phyloP scores from a whole-genome alignment of 768 basidiomycete species.

The Collybia sp. region DNA sequence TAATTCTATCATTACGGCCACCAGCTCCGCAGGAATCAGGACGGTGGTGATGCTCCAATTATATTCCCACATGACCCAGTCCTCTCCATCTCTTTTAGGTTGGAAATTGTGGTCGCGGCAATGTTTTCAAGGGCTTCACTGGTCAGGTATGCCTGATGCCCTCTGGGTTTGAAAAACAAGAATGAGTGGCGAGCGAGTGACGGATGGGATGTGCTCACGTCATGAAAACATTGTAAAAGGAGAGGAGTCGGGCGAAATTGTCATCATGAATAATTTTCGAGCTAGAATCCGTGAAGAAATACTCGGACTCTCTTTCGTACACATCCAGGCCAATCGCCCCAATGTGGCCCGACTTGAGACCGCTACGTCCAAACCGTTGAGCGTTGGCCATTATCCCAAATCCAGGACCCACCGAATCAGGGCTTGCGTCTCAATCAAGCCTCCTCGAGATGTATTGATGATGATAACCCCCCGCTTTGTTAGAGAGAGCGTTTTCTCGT shows the following conservation, averaged over 20 bases:
- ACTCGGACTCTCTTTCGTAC: slow-evolving; percentile 34
- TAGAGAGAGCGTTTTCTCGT: slow-evolving; percentile 28
- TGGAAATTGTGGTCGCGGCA: slow-evolving; percentile 33
- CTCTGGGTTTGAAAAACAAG: slow-evolving; percentile 16
- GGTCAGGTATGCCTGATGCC: slow-evolving; percentile 40
- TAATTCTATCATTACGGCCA: too few species aligned
- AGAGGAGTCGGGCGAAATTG: slow-evolving; percentile 36
- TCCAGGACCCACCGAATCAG: slow-evolving; percentile 28
- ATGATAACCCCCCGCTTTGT: slow-evolving; percentile 36
- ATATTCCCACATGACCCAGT: slow-evolving; percentile 27
- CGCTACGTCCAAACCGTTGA: slow-evolving; percentile 12
- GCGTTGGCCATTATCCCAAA: too few species aligned
- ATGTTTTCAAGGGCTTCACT: slow-evolving; percentile 34
- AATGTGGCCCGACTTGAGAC: slow-evolving; percentile 32
- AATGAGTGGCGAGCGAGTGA: background rate
- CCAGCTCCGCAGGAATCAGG: too few species aligned
- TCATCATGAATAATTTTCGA: slow-evolving; percentile 40
- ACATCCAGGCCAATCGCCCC: slow-evolving; percentile 40
- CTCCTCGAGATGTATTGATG: slow-evolving; percentile 40
- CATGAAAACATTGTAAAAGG: slow-evolving; percentile 43
- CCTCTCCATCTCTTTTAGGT: slow-evolving; percentile 24
- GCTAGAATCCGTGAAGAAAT: slow-evolving; percentile 40
- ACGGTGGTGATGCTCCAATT: slow-evolving; percentile 5
- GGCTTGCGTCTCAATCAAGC: slow-evolving; percentile 35
- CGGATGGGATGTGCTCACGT: slow-evolving; percentile 19